Conservation (phyloP, 2,329 filamentous ascomycete genomes). For the Apiospora phragmitis region DNA sequence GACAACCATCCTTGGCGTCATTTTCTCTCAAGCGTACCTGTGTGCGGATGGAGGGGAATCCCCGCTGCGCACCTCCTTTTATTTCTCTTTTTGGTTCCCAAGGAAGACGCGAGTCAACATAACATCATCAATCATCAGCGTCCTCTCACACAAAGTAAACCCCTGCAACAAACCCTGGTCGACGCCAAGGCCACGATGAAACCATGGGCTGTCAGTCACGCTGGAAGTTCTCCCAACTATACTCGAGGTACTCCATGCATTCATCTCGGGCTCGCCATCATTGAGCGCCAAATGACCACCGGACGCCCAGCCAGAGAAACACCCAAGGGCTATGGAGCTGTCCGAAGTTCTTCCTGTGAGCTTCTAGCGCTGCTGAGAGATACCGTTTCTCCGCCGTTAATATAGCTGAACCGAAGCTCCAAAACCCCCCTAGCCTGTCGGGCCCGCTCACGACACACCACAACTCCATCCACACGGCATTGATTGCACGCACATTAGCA, state of each 20-base stretch:
- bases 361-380: slow-evolving; percentile 3
- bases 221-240: neutral
- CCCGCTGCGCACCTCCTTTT: slow-evolving; percentile 4
- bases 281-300: neutral
- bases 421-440: neutral
- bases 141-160: neutral
- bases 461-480: slow-evolving; percentile 6
- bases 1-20: neutral
- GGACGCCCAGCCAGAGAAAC: neutral
- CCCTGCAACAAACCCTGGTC: neutral
- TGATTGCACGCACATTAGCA: neutral
- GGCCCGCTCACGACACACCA: slow-evolving; percentile 1
- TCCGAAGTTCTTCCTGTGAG: neutral
- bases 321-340: neutral
- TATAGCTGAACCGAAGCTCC: slow-evolving; percentile 4
- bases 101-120: neutral
- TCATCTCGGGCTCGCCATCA: neutral
- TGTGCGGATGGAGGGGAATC: neutral
- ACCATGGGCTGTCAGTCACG: slow-evolving; percentile 9
- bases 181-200: slow-evolving; percentile 4
- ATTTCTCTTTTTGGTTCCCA: neutral
- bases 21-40: neutral
- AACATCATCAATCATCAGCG: slow-evolving; percentile 7
- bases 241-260: neutral
- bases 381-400: slow-evolving; percentile 7